Evolutionary conservation across 2,329 filamentous ascomycete genomes (phyloP), one percentile per base, ranked within the genome.

Genomic region (Cadophora luteo-olivacea): DNA sequence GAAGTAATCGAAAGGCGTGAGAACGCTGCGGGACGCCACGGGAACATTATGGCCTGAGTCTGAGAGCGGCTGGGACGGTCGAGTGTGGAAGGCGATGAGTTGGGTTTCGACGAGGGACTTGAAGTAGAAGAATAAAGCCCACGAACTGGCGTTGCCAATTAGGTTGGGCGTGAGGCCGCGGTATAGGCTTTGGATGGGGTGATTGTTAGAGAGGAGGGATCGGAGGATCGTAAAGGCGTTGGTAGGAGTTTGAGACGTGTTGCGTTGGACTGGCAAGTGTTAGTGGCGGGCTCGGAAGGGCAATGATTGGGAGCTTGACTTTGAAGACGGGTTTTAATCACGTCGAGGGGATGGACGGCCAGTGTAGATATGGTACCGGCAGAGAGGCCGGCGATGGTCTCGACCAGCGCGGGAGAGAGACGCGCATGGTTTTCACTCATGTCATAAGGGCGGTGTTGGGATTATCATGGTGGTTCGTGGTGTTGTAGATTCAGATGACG

Each of bases 281-380:
- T 69, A 72, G 69, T 61, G 58, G 36, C n/a, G 41, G n/a, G 14
- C 19, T 11, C 36, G 36, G n/a, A 80, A 73, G 87, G 83, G 83
- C n/a, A 33, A 33, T 67, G 41, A 33, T 45, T 32, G 58, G 57
- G 25, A 49, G 78, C 82, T 68, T 82, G 94, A 49, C 92, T 90
- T 83, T 99, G 96, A 78, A 99, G 89, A 72, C 96, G 91, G 70
- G 95, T 98, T 85, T 99, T 99, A 79, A 98, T 90, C 72, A 99
- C 90, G 82, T 99, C 96, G 69, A 99, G 88, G 38, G 96, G 96
- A 79, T 98, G 95, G 64, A 96, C 91, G 67, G 89, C 90, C 61
- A 98, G 85, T 29, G 96, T 98, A 64, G 94, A 92, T 74, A 94
- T 86, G 67, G 93, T 86, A 70, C 96, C 96, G 69, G 96, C 96